A percentile compares a stretch with the other conserved stretches of the same genome.
Conservation (phyloP, 441 rosid genomes). For the Erodium chrysanthum region DNA sequence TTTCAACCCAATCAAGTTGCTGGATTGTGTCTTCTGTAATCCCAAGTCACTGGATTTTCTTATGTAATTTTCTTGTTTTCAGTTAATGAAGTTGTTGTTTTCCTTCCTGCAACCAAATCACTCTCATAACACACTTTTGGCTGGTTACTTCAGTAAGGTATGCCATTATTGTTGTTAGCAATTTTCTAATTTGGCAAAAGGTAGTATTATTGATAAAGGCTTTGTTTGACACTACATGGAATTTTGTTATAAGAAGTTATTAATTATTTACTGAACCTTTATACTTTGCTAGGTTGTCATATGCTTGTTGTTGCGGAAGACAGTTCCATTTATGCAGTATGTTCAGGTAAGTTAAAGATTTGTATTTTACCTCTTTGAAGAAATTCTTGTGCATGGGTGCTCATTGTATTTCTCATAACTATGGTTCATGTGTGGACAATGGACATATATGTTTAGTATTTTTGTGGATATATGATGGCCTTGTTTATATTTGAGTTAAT, state of each 20-base stretch:
- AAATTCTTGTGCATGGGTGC: neutral
- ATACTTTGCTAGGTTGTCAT: slow-evolving; percentile 46
- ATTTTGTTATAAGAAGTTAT: neutral
- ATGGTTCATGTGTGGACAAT: slow-evolving; percentile 3
- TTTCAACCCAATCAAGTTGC: slow-evolving; percentile 2
- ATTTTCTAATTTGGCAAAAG: neutral
- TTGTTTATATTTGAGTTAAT: neutral
- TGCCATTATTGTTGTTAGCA: slow-evolving; percentile 14
- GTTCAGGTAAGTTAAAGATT: slow-evolving; percentile 40
- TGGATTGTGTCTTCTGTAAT: slow-evolving; percentile 8
- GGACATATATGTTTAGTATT: neutral
- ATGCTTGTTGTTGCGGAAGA: slow-evolving; percentile 56
- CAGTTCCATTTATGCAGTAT: slow-evolving; percentile 50
- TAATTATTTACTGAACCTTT: neutral
- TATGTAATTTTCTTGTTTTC: slow-evolving; percentile 16
- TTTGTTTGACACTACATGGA: neutral
- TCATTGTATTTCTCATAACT: neutral
- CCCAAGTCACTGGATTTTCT: slow-evolving; percentile 13
- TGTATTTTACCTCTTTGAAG: neutral
- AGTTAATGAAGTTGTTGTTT: slow-evolving; percentile 60
- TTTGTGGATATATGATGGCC: neutral
- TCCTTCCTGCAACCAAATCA: slow-evolving; percentile 51
- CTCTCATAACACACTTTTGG: slow-evolving; percentile 43
- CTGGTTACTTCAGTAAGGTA: slow-evolving; percentile 80
- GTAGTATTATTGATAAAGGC: slow-evolving; percentile 8